Conservation (phyloP, 2,329 filamentous ascomycete species). For the Neofusicoccum umdonicola region DNA sequence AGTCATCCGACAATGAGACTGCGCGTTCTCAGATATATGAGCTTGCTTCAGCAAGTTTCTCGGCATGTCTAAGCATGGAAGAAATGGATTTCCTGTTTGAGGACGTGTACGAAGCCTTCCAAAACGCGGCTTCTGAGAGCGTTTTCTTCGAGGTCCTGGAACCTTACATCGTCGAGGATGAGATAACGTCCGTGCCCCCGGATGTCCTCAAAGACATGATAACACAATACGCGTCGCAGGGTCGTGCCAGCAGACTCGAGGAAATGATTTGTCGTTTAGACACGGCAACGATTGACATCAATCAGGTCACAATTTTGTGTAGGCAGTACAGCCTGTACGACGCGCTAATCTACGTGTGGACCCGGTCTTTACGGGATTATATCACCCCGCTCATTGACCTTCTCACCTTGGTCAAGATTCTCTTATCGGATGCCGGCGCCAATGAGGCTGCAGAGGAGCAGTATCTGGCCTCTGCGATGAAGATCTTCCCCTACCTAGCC, state of each 20-base stretch:
- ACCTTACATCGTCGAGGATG: conserved; percentile 77
- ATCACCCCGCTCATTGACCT: conserved; percentile 87
- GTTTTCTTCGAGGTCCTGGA: conserved; percentile 88
- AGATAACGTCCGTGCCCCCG: conserved; percentile 74
- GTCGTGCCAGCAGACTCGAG: conserved; percentile 75
- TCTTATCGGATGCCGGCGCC: conserved; percentile 53
- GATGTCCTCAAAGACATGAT: conserved; percentile 83
- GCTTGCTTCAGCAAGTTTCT: conserved; percentile 78
- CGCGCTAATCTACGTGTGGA: conserved; percentile 96
- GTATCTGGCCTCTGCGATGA: conserved; percentile 71
- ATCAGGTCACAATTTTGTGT: conserved; percentile 86
- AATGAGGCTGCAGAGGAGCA: conserved; percentile 59
- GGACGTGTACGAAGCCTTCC: conserved; percentile 85
- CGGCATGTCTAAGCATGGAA: conserved; percentile 73
- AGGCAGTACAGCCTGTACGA: conserved; percentile 92
- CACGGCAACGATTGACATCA: conserved; percentile 85
- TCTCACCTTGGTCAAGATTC: conserved; percentile 60
- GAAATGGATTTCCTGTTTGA: conserved; percentile 86
- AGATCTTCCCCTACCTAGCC: conserved; percentile 92
- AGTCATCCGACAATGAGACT: conserved; percentile 50
- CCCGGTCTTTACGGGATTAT: conserved; percentile 82
- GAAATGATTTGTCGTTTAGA: conserved; percentile 94
- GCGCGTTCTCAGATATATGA: conserved; percentile 65
- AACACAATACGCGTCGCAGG: conserved; percentile 72
- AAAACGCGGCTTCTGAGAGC: conserved; percentile 68